phyloP scores from a whole-genome alignment of 768 basidiomycete species.

The Lactarius evosmus region DNA sequence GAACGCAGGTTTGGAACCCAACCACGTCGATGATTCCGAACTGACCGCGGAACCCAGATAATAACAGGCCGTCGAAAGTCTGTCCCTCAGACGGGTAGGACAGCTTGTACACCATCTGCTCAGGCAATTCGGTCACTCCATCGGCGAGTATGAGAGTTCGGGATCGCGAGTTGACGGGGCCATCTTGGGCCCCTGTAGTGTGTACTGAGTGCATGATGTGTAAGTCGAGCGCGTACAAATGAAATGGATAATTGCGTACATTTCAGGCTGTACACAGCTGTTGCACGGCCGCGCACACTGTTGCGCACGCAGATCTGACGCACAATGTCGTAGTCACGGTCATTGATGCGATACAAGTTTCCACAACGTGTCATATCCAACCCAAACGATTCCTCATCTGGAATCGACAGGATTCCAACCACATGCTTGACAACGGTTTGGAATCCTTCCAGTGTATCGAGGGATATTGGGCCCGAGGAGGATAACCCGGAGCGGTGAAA shows the following conservation, averaged over 20 bases:
- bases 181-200: neutral
- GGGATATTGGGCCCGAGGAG: neutral
- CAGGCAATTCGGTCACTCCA: neutral
- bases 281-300: neutral
- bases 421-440: neutral
- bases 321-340: neutral
- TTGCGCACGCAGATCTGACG: neutral
- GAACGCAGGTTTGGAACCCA: neutral
- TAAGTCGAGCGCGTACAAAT: neutral
- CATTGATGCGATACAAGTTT: neutral
- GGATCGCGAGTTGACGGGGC: neutral
- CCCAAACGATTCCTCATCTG: neutral
- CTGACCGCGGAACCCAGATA: neutral
- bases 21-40: neutral
- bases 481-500: conserved; percentile 4
- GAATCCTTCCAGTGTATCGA: neutral
- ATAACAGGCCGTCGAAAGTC: neutral
- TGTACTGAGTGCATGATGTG: neutral
- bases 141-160: neutral
- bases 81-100: neutral
- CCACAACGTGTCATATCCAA: neutral
- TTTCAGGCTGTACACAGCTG: neutral
- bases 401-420: neutral
- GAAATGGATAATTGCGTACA: neutral
- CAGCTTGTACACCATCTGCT: neutral